Evolutionary conservation across 2,329 filamentous ascomycete genomes (phyloP).

Genomic region (Niveomyces coronatus): DNA sequence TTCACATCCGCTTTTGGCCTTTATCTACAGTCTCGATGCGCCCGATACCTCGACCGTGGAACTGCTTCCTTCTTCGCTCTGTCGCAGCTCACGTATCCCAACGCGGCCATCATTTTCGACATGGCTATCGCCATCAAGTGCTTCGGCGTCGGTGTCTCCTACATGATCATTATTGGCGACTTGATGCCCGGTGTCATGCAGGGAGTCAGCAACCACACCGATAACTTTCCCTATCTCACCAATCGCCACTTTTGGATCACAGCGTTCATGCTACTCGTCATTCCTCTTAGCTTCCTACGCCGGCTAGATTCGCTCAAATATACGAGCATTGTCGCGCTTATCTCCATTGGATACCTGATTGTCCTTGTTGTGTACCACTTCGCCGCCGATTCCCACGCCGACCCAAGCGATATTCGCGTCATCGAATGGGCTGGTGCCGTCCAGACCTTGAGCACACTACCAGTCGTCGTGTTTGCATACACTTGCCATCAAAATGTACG

Average conservation of each 20-base stretch:
- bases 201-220: slow-evolving; percentile 61
- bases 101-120: slow-evolving; percentile 91
- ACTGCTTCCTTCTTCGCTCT: slow-evolving; percentile 90
- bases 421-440: slow-evolving; percentile 72
- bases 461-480: slow-evolving; percentile 97
- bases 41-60: slow-evolving; percentile 84
- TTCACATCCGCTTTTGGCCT: slow-evolving; percentile 83
- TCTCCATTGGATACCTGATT: slow-evolving; percentile 91
- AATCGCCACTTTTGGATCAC: slow-evolving; percentile 97
- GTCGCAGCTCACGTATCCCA: slow-evolving; percentile 93
- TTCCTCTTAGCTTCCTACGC: slow-evolving; percentile 85
- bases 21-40: slow-evolving; percentile 88
- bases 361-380: slow-evolving; percentile 92
- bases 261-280: slow-evolving; percentile 92
- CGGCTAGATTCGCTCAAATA: slow-evolving; percentile 94
- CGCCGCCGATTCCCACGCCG: slow-evolving; percentile 62
- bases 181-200: slow-evolving; percentile 90
- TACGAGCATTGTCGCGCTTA: slow-evolving; percentile 80
- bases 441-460: slow-evolving; percentile 72
- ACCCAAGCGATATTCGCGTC: slow-evolving; percentile 64
- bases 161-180: slow-evolving; percentile 97
- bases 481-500: slow-evolving; percentile 95
- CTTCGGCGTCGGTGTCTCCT: slow-evolving; percentile 93
- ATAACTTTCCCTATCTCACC: slow-evolving; percentile 59
- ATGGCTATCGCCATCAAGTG: slow-evolving; percentile 94